Evolutionary conservation across 2,329 filamentous ascomycete genomes (phyloP).

Genomic region (Phialemonium atrogriseum): DNA sequence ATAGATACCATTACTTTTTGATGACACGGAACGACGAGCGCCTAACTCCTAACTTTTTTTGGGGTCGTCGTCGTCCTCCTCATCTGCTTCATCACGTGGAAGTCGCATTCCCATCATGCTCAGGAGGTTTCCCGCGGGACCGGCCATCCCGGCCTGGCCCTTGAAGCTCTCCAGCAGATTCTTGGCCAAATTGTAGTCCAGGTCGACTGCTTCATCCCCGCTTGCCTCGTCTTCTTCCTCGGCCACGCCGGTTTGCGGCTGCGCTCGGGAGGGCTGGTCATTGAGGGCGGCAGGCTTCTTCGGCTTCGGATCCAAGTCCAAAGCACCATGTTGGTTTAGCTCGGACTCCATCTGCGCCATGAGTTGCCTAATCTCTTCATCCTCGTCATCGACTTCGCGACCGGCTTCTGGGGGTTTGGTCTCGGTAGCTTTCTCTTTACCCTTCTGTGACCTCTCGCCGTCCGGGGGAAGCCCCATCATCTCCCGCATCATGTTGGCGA

Average conservation of each 20-base stretch:
- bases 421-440: constrained; percentile 4
- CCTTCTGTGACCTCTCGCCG: constrained; percentile 5
- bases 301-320: constrained; percentile 40
- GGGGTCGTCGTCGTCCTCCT: constrained; percentile 20
- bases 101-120: constrained; percentile 76
- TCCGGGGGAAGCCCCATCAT: constrained; percentile 64
- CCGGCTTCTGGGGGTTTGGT: constrained; percentile 1
- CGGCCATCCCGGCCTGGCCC: constrained; percentile 75
- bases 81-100: constrained; percentile 67
- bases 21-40: no score
- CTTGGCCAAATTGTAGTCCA: constrained; percentile 81
- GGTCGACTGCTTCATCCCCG: constrained; percentile 49
- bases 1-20: no score
- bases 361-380: constrained; percentile 55
- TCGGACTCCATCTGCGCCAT: constrained; percentile 66
- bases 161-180: constrained; percentile 93
- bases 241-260: no score
- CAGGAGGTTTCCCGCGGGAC: constrained; percentile 81
- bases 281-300: constrained; percentile 20
- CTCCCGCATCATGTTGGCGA: constrained; percentile 80
- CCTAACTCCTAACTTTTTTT: no score
- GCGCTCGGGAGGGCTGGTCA: constrained; percentile 9
- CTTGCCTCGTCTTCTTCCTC: constrained; percentile 4
- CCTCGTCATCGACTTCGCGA: constrained; percentile 36
- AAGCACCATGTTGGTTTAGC: constrained; percentile 58